Percentiles rank a stretch among this genome's conserved stretches.
These are phyloP conservation scores for Boechera retrofracta DNA, from an alignment of 345 rosid species.

Conservation along the genomic window DNA sequence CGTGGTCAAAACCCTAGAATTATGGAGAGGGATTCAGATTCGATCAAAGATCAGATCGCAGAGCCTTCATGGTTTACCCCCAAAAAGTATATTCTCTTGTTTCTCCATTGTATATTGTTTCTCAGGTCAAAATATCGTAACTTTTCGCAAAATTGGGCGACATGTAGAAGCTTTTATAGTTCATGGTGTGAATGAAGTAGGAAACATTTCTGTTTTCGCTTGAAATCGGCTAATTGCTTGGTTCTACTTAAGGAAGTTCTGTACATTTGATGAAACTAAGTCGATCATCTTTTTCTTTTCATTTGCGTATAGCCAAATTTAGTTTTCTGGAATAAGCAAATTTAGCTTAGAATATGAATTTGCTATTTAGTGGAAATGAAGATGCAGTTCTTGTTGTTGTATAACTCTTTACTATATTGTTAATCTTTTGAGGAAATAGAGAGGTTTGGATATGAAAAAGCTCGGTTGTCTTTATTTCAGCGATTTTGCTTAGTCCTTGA, in stretches of 20 bases:
- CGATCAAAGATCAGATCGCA: constrained; percentile 45
- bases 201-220: neutral
- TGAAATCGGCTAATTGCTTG: neutral
- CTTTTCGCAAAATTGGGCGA: neutral
- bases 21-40: constrained; percentile 48
- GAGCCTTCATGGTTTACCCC: constrained; percentile 87
- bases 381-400: neutral
- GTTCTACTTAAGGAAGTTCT: neutral
- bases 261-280: constrained; percentile 1
- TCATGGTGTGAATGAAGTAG: constrained; percentile 6
- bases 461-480: neutral
- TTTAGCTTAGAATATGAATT: neutral
- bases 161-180: constrained; percentile 23
- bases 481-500: constrained; percentile 5
- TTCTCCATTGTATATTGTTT: constrained; percentile 4
- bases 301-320: neutral
- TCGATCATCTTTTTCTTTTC: neutral
- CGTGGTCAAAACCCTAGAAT: constrained; percentile 38
- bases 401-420: neutral
- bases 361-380: constrained; percentile 1
- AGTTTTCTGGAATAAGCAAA: constrained; percentile 18
- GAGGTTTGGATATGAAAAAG: neutral
- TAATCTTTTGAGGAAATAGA: neutral
- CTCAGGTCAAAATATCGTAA: constrained; percentile 4
- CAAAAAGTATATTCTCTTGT: constrained; percentile 50